Percentiles rank a stretch among this genome's conserved stretches.
These are phyloP conservation scores for Exophiala mesophila DNA, from an alignment of 2,329 filamentous ascomycete genomes.

Conservation along the genomic window DNA sequence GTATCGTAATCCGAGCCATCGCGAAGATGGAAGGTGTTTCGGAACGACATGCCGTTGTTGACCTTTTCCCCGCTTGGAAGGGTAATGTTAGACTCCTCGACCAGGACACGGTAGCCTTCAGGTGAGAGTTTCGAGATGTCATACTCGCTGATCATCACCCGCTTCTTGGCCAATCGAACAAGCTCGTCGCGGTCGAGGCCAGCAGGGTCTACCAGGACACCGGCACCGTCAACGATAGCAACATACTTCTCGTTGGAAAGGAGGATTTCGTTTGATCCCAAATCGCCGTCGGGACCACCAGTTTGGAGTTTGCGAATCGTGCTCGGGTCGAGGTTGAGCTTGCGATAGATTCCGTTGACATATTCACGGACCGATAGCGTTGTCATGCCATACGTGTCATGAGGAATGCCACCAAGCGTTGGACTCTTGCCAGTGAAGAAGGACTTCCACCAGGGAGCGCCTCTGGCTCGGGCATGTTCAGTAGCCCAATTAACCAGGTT, in stretches of 20 bases:
- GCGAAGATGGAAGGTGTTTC: conserved; percentile 93
- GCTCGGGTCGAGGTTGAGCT: conserved; percentile 81
- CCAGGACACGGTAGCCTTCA: conserved; percentile 83
- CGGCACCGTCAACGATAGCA: conserved; percentile 90
- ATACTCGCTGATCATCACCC: conserved; percentile 85
- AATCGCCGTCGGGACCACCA: conserved; percentile 90
- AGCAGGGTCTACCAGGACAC: conserved; percentile 88
- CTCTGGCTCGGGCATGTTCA: conserved; percentile 78
- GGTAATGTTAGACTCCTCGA: conserved; percentile 84
- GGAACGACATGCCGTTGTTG: conserved; percentile 89
- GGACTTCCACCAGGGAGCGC: conserved; percentile 98
- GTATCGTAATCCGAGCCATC: conserved; percentile 70
- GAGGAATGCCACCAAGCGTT: conserved; percentile 90
- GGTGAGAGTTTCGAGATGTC: conserved; percentile 79
- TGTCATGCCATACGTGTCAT: conserved; percentile 96
- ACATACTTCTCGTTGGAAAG: conserved; percentile 94
- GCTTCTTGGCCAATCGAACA: conserved; percentile 73
- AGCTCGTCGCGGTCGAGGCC: conserved; percentile 83
- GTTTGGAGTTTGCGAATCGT: conserved; percentile 93
- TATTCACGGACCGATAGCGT: conserved; percentile 95
- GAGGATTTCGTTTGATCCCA: conserved; percentile 96
- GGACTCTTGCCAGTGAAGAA: conserved; percentile 99
- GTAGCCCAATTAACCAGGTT: conserved; percentile 99
- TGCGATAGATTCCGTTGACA: conserved; percentile 93
- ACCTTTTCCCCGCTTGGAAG: conserved; percentile 82